A percentile compares a stretch with the other conserved stretches of the same genome.
phyloP scores from a whole-genome alignment of 805 yeast species.

The Lachancea sp. region DNA sequence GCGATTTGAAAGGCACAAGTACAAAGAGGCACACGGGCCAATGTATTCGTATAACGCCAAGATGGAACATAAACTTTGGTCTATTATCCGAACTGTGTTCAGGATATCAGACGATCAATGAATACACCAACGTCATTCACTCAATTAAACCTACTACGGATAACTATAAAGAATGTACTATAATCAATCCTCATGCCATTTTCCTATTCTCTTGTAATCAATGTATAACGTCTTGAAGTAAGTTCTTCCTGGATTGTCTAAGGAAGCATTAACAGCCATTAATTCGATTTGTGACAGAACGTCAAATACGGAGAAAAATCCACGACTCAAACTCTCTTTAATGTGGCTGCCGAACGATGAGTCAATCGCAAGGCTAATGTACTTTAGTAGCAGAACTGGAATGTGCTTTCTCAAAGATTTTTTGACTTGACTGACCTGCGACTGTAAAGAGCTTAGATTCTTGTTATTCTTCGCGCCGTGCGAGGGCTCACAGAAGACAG shows the following conservation, averaged over 20 bases:
- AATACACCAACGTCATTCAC: background rate
- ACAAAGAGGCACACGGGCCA: slow-evolving; percentile 28
- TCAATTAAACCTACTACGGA: background rate
- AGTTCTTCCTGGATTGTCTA: slow-evolving; percentile 65
- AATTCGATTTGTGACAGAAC: slow-evolving; percentile 63
- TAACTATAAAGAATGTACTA: background rate
- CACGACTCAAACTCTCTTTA: slow-evolving; percentile 45
- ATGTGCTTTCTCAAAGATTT: slow-evolving; percentile 57
- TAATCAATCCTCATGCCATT: slow-evolving; percentile 61
- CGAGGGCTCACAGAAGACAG: slow-evolving; percentile 68
- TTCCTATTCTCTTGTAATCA: slow-evolving; percentile 70
- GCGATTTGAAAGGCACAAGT: slow-evolving; percentile 44
- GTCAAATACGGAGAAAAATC: slow-evolving; percentile 60
- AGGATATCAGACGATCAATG: background rate
- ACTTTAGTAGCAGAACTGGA: slow-evolving; percentile 53
- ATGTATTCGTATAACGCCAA: slow-evolving; percentile 19
- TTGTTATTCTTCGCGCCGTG: slow-evolving; percentile 24
- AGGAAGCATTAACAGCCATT: slow-evolving; percentile 49
- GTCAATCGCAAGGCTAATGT: slow-evolving; percentile 47
- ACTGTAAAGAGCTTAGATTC: slow-evolving; percentile 39
- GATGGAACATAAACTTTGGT: slow-evolving; percentile 24
- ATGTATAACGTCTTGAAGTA: slow-evolving; percentile 61
- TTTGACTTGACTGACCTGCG: slow-evolving; percentile 51
- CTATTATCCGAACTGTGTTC: slow-evolving; percentile 12
- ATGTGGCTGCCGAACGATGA: slow-evolving; percentile 42